Conservation (phyloP, 1,284 basidiomycete genomes). For the Thecaphora thlaspeos region DNA sequence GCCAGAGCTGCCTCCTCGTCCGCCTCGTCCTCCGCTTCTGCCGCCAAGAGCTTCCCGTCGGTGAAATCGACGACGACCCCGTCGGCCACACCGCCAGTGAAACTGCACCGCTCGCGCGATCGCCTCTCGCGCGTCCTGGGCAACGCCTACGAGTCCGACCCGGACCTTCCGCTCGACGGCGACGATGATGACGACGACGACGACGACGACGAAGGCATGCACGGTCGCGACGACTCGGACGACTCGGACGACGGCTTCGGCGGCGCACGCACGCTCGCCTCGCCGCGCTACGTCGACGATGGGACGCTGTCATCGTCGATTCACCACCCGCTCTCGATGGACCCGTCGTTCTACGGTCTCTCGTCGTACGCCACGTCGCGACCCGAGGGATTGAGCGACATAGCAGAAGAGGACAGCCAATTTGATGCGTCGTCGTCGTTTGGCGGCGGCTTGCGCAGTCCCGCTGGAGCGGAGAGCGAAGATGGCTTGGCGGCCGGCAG, state of each 20-base stretch:
- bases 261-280: too few species aligned
- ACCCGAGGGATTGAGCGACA: conserved; percentile 44
- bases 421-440: conserved; percentile 26
- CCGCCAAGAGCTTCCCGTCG: too few species aligned
- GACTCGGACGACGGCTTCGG: conserved; percentile 7
- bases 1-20: too few species aligned
- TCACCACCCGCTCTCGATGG: conserved; percentile 10
- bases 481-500: not conserved
- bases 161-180: not conserved
- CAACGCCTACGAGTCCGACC: too few species aligned
- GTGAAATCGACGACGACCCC: too few species aligned
- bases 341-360: conserved; percentile 32
- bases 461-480: conserved; percentile 9
- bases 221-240: conserved; percentile 3
- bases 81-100: too few species aligned
- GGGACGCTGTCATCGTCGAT: conserved; percentile 5
- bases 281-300: conserved; percentile 25
- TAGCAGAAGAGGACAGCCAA: conserved; percentile 43
- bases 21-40: too few species aligned
- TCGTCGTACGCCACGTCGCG: conserved; percentile 33
- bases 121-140: too few species aligned
- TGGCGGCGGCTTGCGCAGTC: conserved; percentile 16
- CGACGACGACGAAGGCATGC: conserved; percentile 1
- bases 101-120: too few species aligned
- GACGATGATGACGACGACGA: conserved; percentile 2